Evolutionary conservation across 495 filamentous ascomycete species (phyloP).

Genomic region (Aspergillus bridgeri): DNA sequence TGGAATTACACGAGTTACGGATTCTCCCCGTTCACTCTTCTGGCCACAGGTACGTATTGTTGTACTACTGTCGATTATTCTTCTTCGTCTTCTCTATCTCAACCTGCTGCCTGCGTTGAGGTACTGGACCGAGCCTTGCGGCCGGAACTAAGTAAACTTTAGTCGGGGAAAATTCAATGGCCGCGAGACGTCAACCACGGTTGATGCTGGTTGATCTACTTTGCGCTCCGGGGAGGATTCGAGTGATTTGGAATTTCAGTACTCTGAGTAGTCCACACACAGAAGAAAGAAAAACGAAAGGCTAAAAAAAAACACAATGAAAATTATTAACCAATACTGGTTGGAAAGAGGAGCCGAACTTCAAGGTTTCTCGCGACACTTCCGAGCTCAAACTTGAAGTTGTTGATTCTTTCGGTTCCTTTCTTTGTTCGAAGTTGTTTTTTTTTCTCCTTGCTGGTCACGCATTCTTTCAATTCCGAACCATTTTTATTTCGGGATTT

Average conservation of each 20-base stretch:
- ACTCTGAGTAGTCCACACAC: too few species aligned
- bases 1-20: not conserved
- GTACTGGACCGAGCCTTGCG: not conserved
- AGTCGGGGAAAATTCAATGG: too few species aligned
- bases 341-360: not conserved
- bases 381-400: too few species aligned
- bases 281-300: not conserved
- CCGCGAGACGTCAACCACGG: too few species aligned
- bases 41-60: too few species aligned
- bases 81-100: not conserved
- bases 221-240: too few species aligned
- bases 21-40: not conserved
- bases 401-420: not conserved
- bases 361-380: too few species aligned
- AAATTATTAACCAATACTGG: not conserved
- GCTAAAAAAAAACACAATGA: not conserved
- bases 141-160: not conserved
- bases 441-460: not conserved
- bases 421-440: too few species aligned
- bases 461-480: conserved; percentile 5
- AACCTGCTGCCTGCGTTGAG: not conserved
- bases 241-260: not conserved
- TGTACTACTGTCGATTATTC: too few species aligned
- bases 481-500: too few species aligned
- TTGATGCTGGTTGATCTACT: too few species aligned